Conservation (phyloP, 2,329 filamentous ascomycete genomes). For the Hymenoscyphus infarciens region DNA sequence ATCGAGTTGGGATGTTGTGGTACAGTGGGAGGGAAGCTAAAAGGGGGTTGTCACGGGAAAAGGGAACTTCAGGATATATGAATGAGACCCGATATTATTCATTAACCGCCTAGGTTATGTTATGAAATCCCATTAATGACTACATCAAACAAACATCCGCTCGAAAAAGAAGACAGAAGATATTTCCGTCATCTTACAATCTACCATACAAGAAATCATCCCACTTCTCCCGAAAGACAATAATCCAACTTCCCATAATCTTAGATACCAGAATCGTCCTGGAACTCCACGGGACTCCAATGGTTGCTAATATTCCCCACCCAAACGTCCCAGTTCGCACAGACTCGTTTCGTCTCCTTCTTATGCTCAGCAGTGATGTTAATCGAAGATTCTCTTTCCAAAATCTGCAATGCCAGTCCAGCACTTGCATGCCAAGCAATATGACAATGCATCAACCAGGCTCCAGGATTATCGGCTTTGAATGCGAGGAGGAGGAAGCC, state of each 20-base stretch:
- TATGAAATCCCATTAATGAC: too few relatives aligned
- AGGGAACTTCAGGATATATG: too few relatives aligned
- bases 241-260: background rate
- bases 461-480: conserved; percentile 37
- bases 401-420: conserved; percentile 48
- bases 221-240: background rate
- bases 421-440: conserved; percentile 48
- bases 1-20: too few relatives aligned
- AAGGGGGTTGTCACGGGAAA: too few relatives aligned
- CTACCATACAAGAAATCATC: background rate
- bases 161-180: too few relatives aligned
- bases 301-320: conserved; percentile 7
- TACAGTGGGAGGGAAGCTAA: too few relatives aligned
- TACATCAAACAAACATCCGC: too few relatives aligned
- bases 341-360: conserved; percentile 10
- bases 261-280: conserved; percentile 12
- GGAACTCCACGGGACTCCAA: conserved; percentile 11
- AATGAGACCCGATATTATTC: too few relatives aligned
- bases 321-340: conserved; percentile 34
- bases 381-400: conserved; percentile 38
- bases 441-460: conserved; percentile 32
- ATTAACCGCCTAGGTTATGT: too few relatives aligned
- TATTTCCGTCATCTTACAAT: too few relatives aligned
- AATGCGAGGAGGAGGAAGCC: conserved; percentile 24
- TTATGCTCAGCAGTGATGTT: conserved; percentile 21